These are phyloP conservation scores for Russula lepida DNA, from an alignment of 768 basidiomycete genomes.

Conservation along the genomic window DNA sequence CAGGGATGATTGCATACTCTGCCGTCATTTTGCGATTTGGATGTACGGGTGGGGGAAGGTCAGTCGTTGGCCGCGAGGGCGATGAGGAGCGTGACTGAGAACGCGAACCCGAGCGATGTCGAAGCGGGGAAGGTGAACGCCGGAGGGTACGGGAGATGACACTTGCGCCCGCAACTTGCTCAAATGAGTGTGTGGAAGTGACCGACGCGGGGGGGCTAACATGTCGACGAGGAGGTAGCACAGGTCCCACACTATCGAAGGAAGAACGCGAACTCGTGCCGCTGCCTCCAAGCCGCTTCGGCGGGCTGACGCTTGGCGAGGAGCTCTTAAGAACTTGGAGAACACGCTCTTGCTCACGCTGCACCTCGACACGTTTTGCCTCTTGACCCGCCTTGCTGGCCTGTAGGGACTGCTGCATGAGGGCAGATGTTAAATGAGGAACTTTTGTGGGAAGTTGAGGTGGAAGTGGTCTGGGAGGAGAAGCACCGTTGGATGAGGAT, in stretches of 20 bases:
- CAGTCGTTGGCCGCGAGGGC: constrained; percentile 28
- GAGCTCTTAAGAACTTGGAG: constrained; percentile 66
- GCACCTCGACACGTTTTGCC: constrained; percentile 59
- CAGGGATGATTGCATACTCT: constrained; percentile 10
- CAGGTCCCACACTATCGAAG: constrained; percentile 26
- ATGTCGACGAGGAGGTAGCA: constrained; percentile 31
- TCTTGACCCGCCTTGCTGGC: constrained; percentile 65
- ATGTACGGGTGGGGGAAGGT: constrained; percentile 41
- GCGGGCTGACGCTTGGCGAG: constrained; percentile 21
- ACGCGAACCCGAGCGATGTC: background rate
- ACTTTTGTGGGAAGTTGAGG: constrained; percentile 22
- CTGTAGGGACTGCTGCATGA: constrained; percentile 68
- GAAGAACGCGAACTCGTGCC: constrained; percentile 14
- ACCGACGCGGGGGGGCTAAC: constrained; percentile 30
- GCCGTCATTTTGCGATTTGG: constrained; percentile 39
- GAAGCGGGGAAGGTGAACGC: constrained; percentile 11
- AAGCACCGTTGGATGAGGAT: constrained; percentile 8
- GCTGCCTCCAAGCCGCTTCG: constrained; percentile 1
- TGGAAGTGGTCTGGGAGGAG: constrained; percentile 19
- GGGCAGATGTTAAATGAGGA: constrained; percentile 47
- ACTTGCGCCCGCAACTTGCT: constrained; percentile 37
- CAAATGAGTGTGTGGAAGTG: constrained; percentile 31
- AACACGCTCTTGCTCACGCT: constrained; percentile 60
- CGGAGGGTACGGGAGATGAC: background rate
- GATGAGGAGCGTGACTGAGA: constrained; percentile 25